Base-by-base conservation (phyloP, 2,329 filamentous ascomycete species). In the Clarireedia hainanense region DNA sequence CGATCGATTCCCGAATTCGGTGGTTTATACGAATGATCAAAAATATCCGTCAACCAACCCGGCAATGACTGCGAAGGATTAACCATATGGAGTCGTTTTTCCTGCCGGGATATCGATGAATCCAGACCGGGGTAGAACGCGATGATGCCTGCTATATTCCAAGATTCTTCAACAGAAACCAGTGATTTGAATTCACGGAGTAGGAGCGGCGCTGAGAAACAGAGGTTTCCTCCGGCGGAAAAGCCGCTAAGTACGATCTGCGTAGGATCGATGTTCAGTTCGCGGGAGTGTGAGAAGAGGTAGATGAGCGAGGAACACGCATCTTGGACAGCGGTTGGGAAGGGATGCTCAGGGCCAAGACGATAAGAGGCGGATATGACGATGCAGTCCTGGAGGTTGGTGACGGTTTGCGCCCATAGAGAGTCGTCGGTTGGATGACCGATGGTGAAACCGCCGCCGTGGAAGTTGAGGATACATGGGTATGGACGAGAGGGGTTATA, bases 251-350 rank as follows among this genome's bases (percentile, higher is more conserved):
- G 47, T 2, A 73, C 76, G 7, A 79, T 60, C 5, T 55, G 55
- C 1, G 48, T 52, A 3, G 55, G 47, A 37, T 64, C 60, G 26
- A 65, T 40, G 12, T 57, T 40, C 4, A 64, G 43, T n/a, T 60
- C 57, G 1, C 52, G 45, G 1, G 64, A 60, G 39, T 63, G 56
- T 1, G 55, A 40, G 56, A 62, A 65, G 2, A 64, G 34, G 40
- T 60, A 65, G 20, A 81, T 77, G 43, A 77, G 56, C 7, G 69
- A 71, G 62, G 78, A 76, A 69, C 71, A 77, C n/a, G 67, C 67
- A 60, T 79, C 76, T 15, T 73, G 61, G 14, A 72, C 66, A 14
- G 70, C 69, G 1, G 68, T 69, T 0, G 76, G 76, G 57, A 76
- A 79, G 9, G 70, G 70, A 58, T 74, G 60, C 56, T 78, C 73